Evolutionary conservation across 164 flowering plant genomes (phyloP), one percentile per base, ranked within the genome.

Genomic region (Nymphaea colorata): DNA sequence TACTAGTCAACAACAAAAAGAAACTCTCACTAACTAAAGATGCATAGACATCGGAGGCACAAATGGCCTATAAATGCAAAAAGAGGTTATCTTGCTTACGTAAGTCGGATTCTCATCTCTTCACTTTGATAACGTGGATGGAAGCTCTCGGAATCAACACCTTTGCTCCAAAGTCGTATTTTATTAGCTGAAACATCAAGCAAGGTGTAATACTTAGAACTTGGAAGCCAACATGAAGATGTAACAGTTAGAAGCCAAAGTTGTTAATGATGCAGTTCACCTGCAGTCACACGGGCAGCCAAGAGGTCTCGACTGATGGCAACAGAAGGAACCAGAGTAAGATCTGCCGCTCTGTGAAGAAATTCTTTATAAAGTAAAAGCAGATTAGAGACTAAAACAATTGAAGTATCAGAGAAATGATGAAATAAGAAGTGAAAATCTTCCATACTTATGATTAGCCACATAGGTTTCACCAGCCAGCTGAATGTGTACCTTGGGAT

Each of bases 401-500:
- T 4, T 3, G n/a, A 61, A 17, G 36, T 25, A 25, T 25, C 36
- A 25, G 42, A 61, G 7, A 4, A 61, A 12, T 17, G n/a, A 17
- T 4, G 12, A 12, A 17, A 61, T 17, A 51, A 36, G 6, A 64
- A 44, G 36, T n/a, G 44, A 65, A 65, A 64, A 61, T 51, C 42
- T 70, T 45, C 76, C 94, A 25, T 88, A 95, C 99, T 92, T 85
- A 92, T 82, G 61, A 95, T 71, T 78, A 84, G 63, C 99, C 98
- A 95, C 98, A 92, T 95, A 36, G 99, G 98, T 75, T 79, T 74
- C 73, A 95, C 99, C 77, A 95, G 81, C 97, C 99, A 95, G 77
- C 96, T 90, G 76, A 92, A 95, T 43, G 99, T 92, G 79, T 95
- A 95, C 82, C 99, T 86, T 66, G 99, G 99, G 67, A 95, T 91